A percentile compares a stretch with the other conserved stretches of the same genome.
These are phyloP conservation scores for Biscogniauxia mediterranea DNA, from an alignment of 2,329 filamentous ascomycete genomes.

Conservation along the genomic window DNA sequence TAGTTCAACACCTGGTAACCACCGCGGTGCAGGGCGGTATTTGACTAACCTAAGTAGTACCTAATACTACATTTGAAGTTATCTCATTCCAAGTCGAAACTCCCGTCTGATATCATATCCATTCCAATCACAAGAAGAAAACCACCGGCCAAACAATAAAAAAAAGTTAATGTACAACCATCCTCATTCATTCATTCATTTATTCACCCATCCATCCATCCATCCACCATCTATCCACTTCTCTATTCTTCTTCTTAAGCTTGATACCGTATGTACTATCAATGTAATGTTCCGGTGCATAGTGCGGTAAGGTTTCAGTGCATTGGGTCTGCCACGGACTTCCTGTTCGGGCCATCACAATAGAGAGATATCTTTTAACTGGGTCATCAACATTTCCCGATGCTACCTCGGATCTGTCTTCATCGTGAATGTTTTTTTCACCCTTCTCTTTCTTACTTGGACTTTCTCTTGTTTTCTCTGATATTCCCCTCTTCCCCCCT, in stretches of 20 bases:
- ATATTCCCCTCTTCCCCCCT: neutral
- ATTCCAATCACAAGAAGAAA: neutral
- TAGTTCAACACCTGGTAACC: neutral
- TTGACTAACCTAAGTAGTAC: neutral
- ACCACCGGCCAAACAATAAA: neutral
- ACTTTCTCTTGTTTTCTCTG: neutral
- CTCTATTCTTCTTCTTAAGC: neutral
- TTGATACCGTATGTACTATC: neutral
- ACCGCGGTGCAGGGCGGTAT: neutral
- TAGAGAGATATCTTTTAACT: conserved; percentile 13
- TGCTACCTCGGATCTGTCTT: neutral
- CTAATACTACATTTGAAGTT: too few species aligned
- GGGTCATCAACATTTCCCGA: conserved; percentile 13
- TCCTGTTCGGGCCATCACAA: conserved; percentile 21
- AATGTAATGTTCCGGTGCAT: conserved; percentile 10
- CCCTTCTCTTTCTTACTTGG: too few species aligned
- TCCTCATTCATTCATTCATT: too few species aligned
- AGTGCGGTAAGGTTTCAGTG: conserved; percentile 19
- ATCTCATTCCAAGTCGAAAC: too few species aligned
- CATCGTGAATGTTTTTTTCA: neutral
- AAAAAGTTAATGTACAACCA: neutral
- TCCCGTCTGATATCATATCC: too few species aligned
- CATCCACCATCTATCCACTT: neutral
- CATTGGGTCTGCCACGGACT: conserved; percentile 15
- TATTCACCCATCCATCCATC: too few species aligned